Percentiles rank a stretch among this genome's conserved stretches.
Evolutionary conservation across 768 basidiomycete species (phyloP).

Genomic region (Sarcomyxa edulis): DNA sequence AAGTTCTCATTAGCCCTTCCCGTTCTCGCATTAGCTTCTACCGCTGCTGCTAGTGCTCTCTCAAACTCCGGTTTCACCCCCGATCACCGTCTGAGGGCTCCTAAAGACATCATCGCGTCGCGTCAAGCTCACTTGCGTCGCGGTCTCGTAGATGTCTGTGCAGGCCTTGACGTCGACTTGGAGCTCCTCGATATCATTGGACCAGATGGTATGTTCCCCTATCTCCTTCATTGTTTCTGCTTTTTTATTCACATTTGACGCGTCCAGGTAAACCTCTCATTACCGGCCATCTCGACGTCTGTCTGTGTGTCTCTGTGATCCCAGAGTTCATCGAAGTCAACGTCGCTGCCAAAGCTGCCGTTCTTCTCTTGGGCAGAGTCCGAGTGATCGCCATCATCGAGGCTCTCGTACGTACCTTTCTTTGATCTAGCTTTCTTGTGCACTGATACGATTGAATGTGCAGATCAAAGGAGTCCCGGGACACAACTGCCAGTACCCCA

Average conservation of each 20-base stretch:
- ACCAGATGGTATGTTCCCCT: neutral
- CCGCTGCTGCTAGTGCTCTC: conserved; percentile 1
- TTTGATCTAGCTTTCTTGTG: no score
- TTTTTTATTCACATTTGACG: neutral
- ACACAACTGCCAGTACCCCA: conserved; percentile 6
- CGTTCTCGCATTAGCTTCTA: no score
- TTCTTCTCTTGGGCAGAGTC: neutral
- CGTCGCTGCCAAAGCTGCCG: neutral
- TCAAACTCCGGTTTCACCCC: no score
- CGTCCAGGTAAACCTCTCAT: neutral
- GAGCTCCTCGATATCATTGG: neutral
- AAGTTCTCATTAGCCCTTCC: no score
- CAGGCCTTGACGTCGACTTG: conserved; percentile 3
- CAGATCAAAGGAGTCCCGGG: conserved; percentile 1
- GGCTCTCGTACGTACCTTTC: neutral
- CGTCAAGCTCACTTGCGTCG: conserved; percentile 7
- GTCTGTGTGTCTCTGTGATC: conserved; percentile 2
- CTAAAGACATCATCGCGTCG: conserved; percentile 3
- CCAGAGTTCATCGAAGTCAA: conserved; percentile 2
- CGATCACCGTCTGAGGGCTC: no score
- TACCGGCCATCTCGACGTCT: conserved; percentile 3
- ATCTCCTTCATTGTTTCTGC: neutral
- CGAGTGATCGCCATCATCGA: neutral
- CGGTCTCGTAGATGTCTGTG: neutral
- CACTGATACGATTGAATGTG: no score